phyloP scores from a whole-genome alignment of 768 basidiomycete species.

The Mycena venus region DNA sequence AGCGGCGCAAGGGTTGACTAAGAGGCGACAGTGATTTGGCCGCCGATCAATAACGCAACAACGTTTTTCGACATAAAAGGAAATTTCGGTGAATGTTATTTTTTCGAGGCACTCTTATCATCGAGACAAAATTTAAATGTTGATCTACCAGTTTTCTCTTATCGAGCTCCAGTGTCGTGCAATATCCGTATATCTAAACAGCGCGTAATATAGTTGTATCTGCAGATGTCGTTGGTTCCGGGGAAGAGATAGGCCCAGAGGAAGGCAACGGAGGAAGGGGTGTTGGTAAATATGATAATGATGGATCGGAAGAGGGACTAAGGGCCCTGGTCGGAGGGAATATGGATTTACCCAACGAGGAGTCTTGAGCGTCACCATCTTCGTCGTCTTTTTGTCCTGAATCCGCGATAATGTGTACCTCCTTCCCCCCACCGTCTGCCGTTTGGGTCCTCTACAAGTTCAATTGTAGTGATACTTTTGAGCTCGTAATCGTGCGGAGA shows the following conservation, averaged over 20 bases:
- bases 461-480: slow-evolving; percentile 5
- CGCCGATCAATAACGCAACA: too few relatives aligned
- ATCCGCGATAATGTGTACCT: background rate
- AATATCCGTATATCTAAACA: too few relatives aligned
- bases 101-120: too few relatives aligned
- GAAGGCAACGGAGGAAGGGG: slow-evolving; percentile 8
- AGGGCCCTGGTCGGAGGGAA: too few relatives aligned
- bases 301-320: background rate
- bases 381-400: background rate
- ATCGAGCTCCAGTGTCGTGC: too few relatives aligned
- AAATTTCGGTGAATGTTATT: too few relatives aligned
- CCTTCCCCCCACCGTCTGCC: background rate
- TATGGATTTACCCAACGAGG: background rate
- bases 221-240: background rate
- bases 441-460: background rate
- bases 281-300: background rate
- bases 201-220: background rate
- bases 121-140: too few relatives aligned
- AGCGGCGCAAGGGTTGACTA: too few relatives aligned
- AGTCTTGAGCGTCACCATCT: background rate
- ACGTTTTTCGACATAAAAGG: too few relatives aligned
- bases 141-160: too few relatives aligned
- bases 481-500: background rate
- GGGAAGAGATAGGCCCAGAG: background rate
- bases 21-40: too few relatives aligned